These are phyloP conservation scores for Pseudogymnoascus verrucosus DNA, from an alignment of 2,329 filamentous ascomycete genomes.

Conservation along the genomic window DNA sequence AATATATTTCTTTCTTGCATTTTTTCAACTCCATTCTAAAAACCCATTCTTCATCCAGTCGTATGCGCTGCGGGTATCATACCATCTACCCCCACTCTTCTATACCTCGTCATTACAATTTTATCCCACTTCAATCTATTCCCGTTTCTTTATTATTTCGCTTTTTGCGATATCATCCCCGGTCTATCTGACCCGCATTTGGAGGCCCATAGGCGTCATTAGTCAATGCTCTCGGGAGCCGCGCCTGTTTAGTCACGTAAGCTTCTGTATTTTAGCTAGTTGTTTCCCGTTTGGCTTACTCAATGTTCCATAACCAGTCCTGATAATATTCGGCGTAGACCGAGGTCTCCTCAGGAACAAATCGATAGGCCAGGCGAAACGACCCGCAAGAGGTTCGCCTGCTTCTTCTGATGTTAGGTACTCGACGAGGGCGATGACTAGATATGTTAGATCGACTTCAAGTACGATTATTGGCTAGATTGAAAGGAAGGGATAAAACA, in stretches of 20 bases:
- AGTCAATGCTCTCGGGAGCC: neutral
- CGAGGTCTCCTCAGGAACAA: neutral
- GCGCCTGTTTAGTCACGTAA: neutral
- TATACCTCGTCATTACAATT: neutral
- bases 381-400: constrained; percentile 19
- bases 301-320: neutral
- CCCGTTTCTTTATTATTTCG: neutral
- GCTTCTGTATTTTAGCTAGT: neutral
- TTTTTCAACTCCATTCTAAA: neutral
- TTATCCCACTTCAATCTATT: neutral
- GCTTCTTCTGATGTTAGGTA: constrained; percentile 28
- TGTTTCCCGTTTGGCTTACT: neutral
- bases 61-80: neutral
- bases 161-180: neutral
- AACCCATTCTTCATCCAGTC: neutral
- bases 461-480: too few species aligned
- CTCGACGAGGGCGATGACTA: constrained; percentile 27
- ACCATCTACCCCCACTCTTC: neutral
- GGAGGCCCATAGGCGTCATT: neutral
- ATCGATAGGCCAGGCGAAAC: constrained; percentile 26
- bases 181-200: neutral
- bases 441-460: constrained; percentile 13
- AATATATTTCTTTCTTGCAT: neutral
- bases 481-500: constrained; percentile 1
- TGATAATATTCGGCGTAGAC: neutral